Evolutionary conservation across 768 basidiomycete genomes (phyloP).

Genomic region (Mycena alexandri): DNA sequence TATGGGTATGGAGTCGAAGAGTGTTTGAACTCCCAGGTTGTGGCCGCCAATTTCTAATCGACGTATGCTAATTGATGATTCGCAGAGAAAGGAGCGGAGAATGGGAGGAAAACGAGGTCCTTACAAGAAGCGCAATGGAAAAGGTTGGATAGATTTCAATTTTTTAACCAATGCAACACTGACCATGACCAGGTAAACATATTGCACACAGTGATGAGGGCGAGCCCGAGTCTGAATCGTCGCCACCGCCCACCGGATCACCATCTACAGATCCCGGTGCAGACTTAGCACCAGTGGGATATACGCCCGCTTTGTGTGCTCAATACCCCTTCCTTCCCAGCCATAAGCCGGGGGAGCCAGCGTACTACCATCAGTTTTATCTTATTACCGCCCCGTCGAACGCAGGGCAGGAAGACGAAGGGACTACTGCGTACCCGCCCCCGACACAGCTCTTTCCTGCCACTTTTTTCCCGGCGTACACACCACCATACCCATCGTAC

Average conservation of each 20-base stretch:
- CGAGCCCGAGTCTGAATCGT: not conserved
- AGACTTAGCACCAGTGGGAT: constrained; percentile 4
- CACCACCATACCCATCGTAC: constrained; percentile 7
- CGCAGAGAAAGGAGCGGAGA: constrained; percentile 72
- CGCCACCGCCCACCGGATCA: constrained; percentile 1
- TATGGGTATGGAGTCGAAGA: constrained; percentile 75
- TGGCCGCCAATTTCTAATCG: constrained; percentile 21
- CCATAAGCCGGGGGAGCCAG: constrained; percentile 15
- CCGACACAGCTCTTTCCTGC: constrained; percentile 23
- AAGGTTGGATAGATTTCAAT: constrained; percentile 50
- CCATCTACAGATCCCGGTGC: not conserved
- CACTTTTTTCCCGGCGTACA: constrained; percentile 6
- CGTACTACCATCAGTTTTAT: constrained; percentile 19
- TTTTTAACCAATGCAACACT: not conserved
- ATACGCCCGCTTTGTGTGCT: constrained; percentile 10
- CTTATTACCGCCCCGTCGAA: not conserved
- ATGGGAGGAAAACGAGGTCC: constrained; percentile 73
- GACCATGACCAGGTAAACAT: constrained; percentile 14
- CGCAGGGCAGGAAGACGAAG: constrained; percentile 10
- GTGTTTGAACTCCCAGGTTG: constrained; percentile 80
- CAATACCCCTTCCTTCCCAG: constrained; percentile 10
- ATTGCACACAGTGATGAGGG: not conserved
- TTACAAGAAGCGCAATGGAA: constrained; percentile 78
- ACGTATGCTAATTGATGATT: constrained; percentile 43
- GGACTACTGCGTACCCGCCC: not conserved